These are phyloP conservation scores for Auricularia heimuer DNA, from an alignment of 768 basidiomycete genomes.

Conservation along the genomic window DNA sequence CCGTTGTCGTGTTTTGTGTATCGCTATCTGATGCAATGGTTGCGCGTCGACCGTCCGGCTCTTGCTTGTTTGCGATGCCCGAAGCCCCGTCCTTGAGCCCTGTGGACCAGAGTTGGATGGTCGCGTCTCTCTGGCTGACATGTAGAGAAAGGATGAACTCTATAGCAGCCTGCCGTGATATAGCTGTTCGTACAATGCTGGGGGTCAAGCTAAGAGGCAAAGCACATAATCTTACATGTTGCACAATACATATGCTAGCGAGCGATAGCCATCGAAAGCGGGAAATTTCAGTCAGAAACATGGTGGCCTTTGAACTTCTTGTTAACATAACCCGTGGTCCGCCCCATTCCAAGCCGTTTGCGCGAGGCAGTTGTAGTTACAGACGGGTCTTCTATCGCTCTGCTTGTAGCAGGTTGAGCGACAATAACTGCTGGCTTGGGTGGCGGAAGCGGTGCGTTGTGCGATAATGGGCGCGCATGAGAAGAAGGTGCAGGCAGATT, in stretches of 20 bases:
- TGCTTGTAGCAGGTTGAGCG: not conserved
- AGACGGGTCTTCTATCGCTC: not conserved
- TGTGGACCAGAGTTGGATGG: too few relatives aligned
- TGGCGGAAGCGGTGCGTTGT: not conserved
- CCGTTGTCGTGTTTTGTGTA: not conserved
- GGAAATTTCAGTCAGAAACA: not conserved
- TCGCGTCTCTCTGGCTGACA: too few relatives aligned
- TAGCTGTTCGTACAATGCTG: too few relatives aligned
- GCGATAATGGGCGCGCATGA: not conserved
- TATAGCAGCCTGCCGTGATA: too few relatives aligned
- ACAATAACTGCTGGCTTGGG: not conserved
- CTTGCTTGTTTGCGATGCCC: too few relatives aligned
- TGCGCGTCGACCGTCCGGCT: too few relatives aligned
- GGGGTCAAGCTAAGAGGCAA: too few relatives aligned
- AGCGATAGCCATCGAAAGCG: too few relatives aligned
- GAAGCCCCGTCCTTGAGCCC: too few relatives aligned
- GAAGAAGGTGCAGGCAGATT: not conserved
- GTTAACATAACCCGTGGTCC: conserved; percentile 45
- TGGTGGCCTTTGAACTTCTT: conserved; percentile 50
- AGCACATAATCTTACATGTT: too few relatives aligned
- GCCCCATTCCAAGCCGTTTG: conserved; percentile 50
- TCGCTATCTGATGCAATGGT: not conserved
- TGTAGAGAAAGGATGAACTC: too few relatives aligned
- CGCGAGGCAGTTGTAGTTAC: not conserved
- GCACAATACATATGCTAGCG: too few relatives aligned